Evolutionary conservation across 83 land plant species (phyloP).

Genomic region (Diphasiastrum complanatum): DNA sequence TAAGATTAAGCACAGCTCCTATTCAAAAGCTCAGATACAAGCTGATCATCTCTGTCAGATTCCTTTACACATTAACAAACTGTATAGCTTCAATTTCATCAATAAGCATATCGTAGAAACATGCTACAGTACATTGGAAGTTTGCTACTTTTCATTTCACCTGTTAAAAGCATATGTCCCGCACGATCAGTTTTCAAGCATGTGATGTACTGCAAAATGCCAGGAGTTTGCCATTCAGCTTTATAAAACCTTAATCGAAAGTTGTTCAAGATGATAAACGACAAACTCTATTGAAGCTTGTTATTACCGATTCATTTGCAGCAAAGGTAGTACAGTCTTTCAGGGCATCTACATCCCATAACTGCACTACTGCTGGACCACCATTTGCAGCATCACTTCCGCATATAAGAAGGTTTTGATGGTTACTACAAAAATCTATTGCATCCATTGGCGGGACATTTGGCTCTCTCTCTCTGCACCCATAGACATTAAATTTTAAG

Average conservation of each 20-base stretch:
- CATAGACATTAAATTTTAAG: too few relatives aligned
- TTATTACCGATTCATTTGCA: conserved; percentile 47
- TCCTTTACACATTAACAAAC: too few relatives aligned
- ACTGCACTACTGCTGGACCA: conserved; percentile 49
- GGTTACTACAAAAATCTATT: conserved; percentile 37
- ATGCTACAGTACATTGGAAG: too few relatives aligned
- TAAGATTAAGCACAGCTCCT: too few relatives aligned
- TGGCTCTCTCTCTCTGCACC: conserved; percentile 15
- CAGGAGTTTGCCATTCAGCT: too few relatives aligned
- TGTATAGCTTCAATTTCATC: too few relatives aligned
- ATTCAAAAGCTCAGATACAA: too few relatives aligned
- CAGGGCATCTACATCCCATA: conserved; percentile 54
- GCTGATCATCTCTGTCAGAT: too few relatives aligned
- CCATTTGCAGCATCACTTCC: conserved; percentile 52
- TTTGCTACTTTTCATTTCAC: too few relatives aligned
- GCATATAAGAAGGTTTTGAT: conserved; percentile 40
- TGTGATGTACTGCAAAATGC: conserved; percentile 45
- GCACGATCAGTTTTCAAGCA: conserved; percentile 37
- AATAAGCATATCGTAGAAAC: too few relatives aligned
- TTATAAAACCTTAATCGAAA: background rate
- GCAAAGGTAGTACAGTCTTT: conserved; percentile 31
- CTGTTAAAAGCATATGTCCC: conserved; percentile 38
- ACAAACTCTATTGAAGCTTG: too few relatives aligned
- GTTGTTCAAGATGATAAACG: background rate
- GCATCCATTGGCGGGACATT: conserved; percentile 42